Base-by-base conservation (phyloP, 2,329 filamentous ascomycete species). In the Decorospora gaudefroyi region DNA sequence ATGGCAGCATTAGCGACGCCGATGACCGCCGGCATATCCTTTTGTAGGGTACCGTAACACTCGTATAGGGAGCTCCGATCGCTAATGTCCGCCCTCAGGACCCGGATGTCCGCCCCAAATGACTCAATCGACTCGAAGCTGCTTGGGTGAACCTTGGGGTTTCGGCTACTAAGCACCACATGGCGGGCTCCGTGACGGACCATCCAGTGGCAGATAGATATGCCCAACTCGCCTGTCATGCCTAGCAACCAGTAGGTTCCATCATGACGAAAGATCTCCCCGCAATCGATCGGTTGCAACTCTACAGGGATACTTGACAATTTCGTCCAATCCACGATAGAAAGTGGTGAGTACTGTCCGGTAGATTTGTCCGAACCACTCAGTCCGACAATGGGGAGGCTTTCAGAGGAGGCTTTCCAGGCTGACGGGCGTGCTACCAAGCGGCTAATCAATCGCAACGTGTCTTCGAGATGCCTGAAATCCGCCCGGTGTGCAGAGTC, bases 171-270 rank as follows among this genome's bases (percentile, higher is more conserved):
- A 13, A 53, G 49, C 12, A 51, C 41, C 6, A 63, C 19, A 18
- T 53, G 13, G 5, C 45, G 25, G 5, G 59, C 61, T 6, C 57
- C 60, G 9, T 18, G 21, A 2, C 18, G 11, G 7, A 52, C 33
- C 60, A 66, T 54, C 55, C 53, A 64, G 6, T 11, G 25, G 4
- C 38, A 38, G 3, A 62, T 23, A 2, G 49, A 43, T 2, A 35
- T 29, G 2, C 60, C 60, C 9, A 66, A 21, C 3, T 58, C 61
- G 11, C 52, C 53, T 2, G 63, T 42, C 4, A 62, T 43, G 7
- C 62, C 62, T 13, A 57, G 30, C 6, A 66, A 23, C 1, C 60
- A 37, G 31, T 64, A 65, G 1, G 53, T 56, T 22, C 42, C 51
- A n/a, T 56, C 29, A 4, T 8, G 6, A 8, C 29, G 22, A 22